Evolutionary conservation across 1,284 basidiomycete genomes (phyloP), one percentile per base, ranked within the genome.

Genomic region (Pseudozyma hubeiensis): DNA sequence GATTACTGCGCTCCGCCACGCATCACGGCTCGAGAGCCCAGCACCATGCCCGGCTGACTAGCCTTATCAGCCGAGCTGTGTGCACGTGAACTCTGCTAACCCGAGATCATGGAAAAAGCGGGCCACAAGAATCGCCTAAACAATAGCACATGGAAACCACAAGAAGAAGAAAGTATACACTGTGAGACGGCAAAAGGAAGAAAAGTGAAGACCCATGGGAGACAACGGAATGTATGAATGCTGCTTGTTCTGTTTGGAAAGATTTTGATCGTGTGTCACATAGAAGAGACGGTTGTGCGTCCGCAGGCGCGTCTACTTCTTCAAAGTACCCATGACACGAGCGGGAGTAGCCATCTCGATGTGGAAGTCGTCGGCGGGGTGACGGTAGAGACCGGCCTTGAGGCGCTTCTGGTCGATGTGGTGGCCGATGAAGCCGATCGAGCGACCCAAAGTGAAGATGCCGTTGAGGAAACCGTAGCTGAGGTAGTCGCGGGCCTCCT

Each of bases 401-500:
- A 84, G 79, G 79, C 93, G 89, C 89, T 94, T 95, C 89, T 98
- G 95, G 88, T 98, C 94, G 59, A 93, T 89, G 85, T 93, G 92
- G 87, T 93, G 92, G 43, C 93, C 93, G 78, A 95, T 94, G 90
- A 97, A 97, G 79, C 96, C 96, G 85, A 98, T 97, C 84, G 92
- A 93, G 79, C 96, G 92, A 61, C 96, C 96, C 61, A 98, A 91
- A 47, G 98, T 95, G 87, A 99, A 99, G 65, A 99, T 88, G 74
- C 94, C 95, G 86, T 98, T 98, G 68, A 99, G 89, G 17, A 92
- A 92, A 62, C 93, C 93, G 77, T 94, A 93, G 88, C 88, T 70
- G 88, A 94, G 93, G 88, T 98, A 98, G 87, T 99, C 96, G 77
- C 94, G 91, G 14, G 94, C 95, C 87, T 98, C 96, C 77, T 98